phyloP scores from a whole-genome alignment of 768 basidiomycete genomes.

The Phanerochaete carnosa region DNA sequence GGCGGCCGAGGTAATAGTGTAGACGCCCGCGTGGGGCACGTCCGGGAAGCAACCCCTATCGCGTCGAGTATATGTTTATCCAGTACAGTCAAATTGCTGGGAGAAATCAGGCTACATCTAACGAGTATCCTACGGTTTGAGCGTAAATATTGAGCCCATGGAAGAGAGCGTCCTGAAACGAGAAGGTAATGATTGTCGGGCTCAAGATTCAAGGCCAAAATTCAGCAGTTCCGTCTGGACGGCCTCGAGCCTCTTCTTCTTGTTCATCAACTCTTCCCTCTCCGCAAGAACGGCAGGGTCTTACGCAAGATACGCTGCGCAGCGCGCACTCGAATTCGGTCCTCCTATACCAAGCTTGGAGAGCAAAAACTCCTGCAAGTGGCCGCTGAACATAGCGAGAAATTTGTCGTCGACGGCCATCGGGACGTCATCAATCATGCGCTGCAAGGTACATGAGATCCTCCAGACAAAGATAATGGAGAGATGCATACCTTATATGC shows the following conservation, averaged over 20 bases:
- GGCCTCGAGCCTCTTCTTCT: slow-evolving; percentile 33
- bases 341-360: slow-evolving; percentile 32
- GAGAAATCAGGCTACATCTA: no score
- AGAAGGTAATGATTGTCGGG: no score
- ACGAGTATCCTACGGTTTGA: no score
- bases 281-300: slow-evolving; percentile 35
- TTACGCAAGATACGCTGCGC: slow-evolving; percentile 41
- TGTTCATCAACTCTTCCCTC: slow-evolving; percentile 32
- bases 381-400: slow-evolving; percentile 27
- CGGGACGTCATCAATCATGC: slow-evolving; percentile 16
- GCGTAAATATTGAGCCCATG: no score
- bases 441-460: not conserved
- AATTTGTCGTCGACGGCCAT: slow-evolving; percentile 27
- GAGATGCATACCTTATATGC: slow-evolving; percentile 6
- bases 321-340: slow-evolving; percentile 29
- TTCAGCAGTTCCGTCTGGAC: slow-evolving; percentile 34
- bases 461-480: not conserved
- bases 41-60: no score
- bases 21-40: not conserved
- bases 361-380: slow-evolving; percentile 32
- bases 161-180: no score
- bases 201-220: slow-evolving; percentile 20
- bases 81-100: no score
- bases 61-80: no score
- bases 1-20: not conserved